Evolutionary conservation across 2,329 filamentous ascomycete species (phyloP).

Genomic region (Sporothrix pallida): DNA sequence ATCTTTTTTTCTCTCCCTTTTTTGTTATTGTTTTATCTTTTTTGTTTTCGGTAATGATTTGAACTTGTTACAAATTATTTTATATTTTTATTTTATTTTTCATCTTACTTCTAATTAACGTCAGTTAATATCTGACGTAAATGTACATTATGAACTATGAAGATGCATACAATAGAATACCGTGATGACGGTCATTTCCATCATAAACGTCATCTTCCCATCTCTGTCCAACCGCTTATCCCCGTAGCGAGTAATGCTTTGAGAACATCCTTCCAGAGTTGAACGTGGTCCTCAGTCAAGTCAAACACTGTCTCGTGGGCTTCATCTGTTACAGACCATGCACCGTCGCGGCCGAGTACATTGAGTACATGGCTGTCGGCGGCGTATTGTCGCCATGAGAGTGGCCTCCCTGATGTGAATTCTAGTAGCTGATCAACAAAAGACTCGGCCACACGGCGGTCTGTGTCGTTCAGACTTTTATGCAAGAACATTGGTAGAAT

Average conservation of each 20-base stretch:
- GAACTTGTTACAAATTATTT: too few relatives aligned
- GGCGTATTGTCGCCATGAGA: neutral
- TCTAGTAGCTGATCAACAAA: neutral
- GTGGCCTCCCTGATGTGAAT: neutral
- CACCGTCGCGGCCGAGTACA: neutral
- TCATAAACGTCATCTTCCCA: neutral
- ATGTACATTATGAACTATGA: too few relatives aligned
- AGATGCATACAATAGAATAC: too few relatives aligned
- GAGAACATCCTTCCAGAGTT: conserved; percentile 1
- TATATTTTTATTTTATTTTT: too few relatives aligned
- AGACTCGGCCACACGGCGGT: neutral
- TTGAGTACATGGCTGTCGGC: neutral
- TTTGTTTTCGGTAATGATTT: too few relatives aligned
- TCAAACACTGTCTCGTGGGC: neutral
- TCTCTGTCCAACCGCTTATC: neutral
- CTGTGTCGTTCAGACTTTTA: neutral
- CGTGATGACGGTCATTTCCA: too few relatives aligned
- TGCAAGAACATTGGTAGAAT: conserved; percentile 26
- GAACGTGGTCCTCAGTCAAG: neutral
- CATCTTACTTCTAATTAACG: too few relatives aligned
- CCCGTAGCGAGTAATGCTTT: neutral
- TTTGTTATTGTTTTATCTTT: too few relatives aligned
- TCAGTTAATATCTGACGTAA: too few relatives aligned
- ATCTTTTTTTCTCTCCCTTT: too few relatives aligned
- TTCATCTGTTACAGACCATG: neutral